Evolutionary conservation across 179 eudicot genomes (phyloP), one percentile per base, ranked within the genome.

Genomic region (Pouteria campechiana): DNA sequence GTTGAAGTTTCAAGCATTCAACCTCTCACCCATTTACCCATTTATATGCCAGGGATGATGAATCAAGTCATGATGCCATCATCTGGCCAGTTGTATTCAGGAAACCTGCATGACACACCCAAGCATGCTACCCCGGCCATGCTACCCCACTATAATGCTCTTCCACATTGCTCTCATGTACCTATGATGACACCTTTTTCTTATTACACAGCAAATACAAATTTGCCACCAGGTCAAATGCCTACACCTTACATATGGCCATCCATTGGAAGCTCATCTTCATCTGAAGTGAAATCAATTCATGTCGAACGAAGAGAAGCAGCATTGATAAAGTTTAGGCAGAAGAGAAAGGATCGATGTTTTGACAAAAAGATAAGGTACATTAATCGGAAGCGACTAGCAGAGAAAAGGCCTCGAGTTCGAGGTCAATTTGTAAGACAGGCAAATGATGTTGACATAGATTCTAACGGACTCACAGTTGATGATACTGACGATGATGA

Each of bases 391-490:
- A 86, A 92, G 50, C 58, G 54, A 32, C 79, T 86, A 20, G 96
- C 99, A 1, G 99, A 92, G 57, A 74, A 78, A 60, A 64, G 96
- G 46, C 99, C 96, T 43, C 94, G 96, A 38, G 74, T 87, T 11
- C 75, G 83, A 61, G 99, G 99, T 16, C 96, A 92, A 59, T 92
- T 92, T 59, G 94, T 92, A 44, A 77, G 94, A 65, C 79, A 79
- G 65, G 59, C 72, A 17, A 90, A 90, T 56, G 95, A 87, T 2
- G 58, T 79, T 39, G 47, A 48, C 44, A 88, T 90, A 45, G 98
- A 90, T 67, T 81, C 82, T 17, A 90, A 86, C 39, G 94, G 92
- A 13, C 81, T 61, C 18, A 95, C 97, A 32, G 62, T 72, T 46
- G 61, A 70, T 35, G 51, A 34, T 45, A 85, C 67, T 48, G 60